Percentiles rank a stretch among this genome's conserved stretches.
These are phyloP conservation scores for Begonia loranthoides DNA, from an alignment of 306 rosid species.

Conservation along the genomic window DNA sequence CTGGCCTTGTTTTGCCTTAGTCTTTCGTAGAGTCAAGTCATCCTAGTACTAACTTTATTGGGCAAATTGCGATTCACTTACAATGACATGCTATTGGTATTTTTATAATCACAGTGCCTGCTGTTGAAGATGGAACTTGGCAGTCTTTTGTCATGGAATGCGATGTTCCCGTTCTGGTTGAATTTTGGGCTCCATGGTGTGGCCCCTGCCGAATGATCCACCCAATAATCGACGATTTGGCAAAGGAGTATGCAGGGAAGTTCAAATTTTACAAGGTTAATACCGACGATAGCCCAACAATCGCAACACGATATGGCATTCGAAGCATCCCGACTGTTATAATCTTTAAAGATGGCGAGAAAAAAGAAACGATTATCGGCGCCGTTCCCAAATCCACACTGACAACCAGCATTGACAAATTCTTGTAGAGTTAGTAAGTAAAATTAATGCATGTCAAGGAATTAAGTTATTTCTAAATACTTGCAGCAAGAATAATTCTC, in stretches of 20 bases:
- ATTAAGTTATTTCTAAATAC: not conserved
- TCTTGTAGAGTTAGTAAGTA: constrained; percentile 38
- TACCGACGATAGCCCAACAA: constrained; percentile 52
- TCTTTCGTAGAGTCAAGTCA: not conserved
- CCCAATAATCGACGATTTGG: constrained; percentile 63
- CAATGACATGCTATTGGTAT: not conserved
- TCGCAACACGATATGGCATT: constrained; percentile 67
- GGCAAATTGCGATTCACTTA: not conserved
- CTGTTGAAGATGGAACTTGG: constrained; percentile 54
- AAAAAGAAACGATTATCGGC: constrained; percentile 76
- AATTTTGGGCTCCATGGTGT: constrained; percentile 99
- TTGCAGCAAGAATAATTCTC: not conserved
- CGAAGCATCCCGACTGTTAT: constrained; percentile 85
- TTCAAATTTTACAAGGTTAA: constrained; percentile 81
- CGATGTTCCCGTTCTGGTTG: constrained; percentile 56
- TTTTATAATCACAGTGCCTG: constrained; percentile 24
- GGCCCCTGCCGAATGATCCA: constrained; percentile 99
- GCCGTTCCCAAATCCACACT: constrained; percentile 75
- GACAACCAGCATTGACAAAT: constrained; percentile 69
- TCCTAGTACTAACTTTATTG: not conserved
- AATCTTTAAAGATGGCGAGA: constrained; percentile 70
- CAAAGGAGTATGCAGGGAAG: constrained; percentile 56
- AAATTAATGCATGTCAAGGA: not conserved
- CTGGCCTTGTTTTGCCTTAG: not conserved
- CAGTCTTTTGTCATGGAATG: constrained; percentile 51